Evolutionary conservation across 2,329 filamentous ascomycete genomes (phyloP), one percentile per base, ranked within the genome.

Genomic region (Aspergillus tanneri): DNA sequence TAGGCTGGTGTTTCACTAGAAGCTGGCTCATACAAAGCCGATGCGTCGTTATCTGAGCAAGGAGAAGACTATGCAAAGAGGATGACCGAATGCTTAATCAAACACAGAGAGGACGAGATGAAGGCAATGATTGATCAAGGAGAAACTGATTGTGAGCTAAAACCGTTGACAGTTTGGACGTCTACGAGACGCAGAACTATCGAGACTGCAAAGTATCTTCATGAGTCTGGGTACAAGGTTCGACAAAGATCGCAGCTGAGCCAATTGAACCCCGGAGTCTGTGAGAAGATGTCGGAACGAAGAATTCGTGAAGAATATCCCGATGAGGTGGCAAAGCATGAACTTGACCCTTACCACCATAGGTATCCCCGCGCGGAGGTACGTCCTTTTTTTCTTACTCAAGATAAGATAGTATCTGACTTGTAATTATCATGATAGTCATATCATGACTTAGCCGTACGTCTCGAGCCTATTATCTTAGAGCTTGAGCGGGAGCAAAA

Each of bases 381-480:
- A 75, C 64, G 73, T 52, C 12, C 25, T 28, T 7, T 3, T 19
- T 14, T 24, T 12, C 11, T 5, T 12, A 35, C 21, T 12, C 21
- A 16, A n/a, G n/a, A 21, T 24, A 38, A 43, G 18, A 37, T 22
- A 7, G 12, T 24, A 12, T 18, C 23, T 23, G 23, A 16, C 40
- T 53, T 27, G 57, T 16, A 28, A 7, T 9, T 23, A 18, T 14
- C 43, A 35, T 50, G 42, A 47, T 59, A 96, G 88, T 97, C 92
- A 7, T 99, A 99, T 70, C 93, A 99, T 67, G 93, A 99, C 65
- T 84, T 99, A 35, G 93, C 93, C n/a, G 93, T 99, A 50, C 88
- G 93, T 18, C 83, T 99, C 38, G 93, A 99, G 68, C 95, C 93
- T 32, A 96, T 99, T 63, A 99, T 99, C 64, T 82, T 99, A 23